These are phyloP conservation scores for Leccinum aurantiacum DNA, from an alignment of 768 basidiomycete genomes.

Conservation along the genomic window DNA sequence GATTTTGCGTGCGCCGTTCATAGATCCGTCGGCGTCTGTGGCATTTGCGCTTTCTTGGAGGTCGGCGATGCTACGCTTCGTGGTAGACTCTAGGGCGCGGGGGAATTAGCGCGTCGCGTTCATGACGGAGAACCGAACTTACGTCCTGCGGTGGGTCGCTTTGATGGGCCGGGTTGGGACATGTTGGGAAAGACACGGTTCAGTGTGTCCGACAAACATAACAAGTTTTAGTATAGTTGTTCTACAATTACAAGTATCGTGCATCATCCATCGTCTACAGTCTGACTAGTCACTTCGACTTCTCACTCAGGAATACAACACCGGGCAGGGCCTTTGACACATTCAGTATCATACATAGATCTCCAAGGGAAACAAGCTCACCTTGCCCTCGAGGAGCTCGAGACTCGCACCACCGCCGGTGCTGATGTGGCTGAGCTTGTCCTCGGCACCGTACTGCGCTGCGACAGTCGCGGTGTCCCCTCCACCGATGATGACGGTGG, in stretches of 20 bases:
- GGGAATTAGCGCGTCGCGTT: slow-evolving; percentile 1
- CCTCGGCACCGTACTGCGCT: slow-evolving; percentile 81
- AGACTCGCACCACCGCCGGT: slow-evolving; percentile 94
- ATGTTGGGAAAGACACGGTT: slow-evolving; percentile 1
- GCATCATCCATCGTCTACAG: slow-evolving; percentile 11
- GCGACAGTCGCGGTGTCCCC: slow-evolving; percentile 96
- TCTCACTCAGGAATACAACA: slow-evolving; percentile 87
- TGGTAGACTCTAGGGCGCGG: slow-evolving; percentile 3
- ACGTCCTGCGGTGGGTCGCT: slow-evolving; percentile 3
- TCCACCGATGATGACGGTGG: slow-evolving; percentile 94
- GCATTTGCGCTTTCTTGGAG: slow-evolving; percentile 14
- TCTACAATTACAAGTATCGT: slow-evolving; percentile 16
- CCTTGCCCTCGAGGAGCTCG: slow-evolving; percentile 98
- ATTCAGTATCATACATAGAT: slow-evolving; percentile 15
- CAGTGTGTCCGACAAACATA: background rate
- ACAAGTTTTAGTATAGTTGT: slow-evolving; percentile 18
- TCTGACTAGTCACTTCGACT: slow-evolving; percentile 35
- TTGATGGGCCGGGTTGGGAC: slow-evolving; percentile 18
- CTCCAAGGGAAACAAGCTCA: slow-evolving; percentile 32
- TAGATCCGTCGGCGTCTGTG: slow-evolving; percentile 18
- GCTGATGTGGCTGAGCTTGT: slow-evolving; percentile 92
- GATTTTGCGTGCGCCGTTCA: slow-evolving; percentile 20
- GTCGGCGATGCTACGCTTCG: slow-evolving; percentile 22
- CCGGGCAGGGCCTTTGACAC: slow-evolving; percentile 73
- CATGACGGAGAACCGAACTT: slow-evolving; percentile 7